Percentiles rank a stretch among this genome's conserved stretches.
Evolutionary conservation across 495 filamentous ascomycete genomes (phyloP).

Genomic region (Neurospora pannonica): DNA sequence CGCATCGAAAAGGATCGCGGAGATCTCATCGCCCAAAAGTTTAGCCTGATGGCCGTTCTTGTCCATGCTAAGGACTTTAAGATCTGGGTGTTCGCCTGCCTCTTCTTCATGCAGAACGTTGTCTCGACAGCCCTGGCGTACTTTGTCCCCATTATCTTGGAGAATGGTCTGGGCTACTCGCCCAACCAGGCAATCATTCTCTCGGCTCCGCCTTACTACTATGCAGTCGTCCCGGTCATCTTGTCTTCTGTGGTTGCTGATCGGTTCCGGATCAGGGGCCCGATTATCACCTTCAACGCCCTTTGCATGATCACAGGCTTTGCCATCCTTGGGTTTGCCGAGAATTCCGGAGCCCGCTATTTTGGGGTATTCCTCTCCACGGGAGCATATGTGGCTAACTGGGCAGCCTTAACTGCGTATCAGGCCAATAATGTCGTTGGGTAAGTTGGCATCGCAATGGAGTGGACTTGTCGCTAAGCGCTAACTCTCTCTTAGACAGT

Average conservation of each 20-base stretch:
- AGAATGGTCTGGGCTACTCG: constrained; percentile 63
- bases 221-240: constrained; percentile 60
- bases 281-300: constrained; percentile 65
- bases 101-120: constrained; percentile 68
- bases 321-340: constrained; percentile 61
- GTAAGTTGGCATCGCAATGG: constrained; percentile 1
- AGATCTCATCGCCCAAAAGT: constrained; percentile 53
- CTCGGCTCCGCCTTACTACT: constrained; percentile 70
- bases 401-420: constrained; percentile 68
- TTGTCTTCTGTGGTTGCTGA: constrained; percentile 62
- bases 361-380: constrained; percentile 67
- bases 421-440: constrained; percentile 61
- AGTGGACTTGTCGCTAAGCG: background rate
- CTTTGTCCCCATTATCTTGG: constrained; percentile 63
- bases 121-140: constrained; percentile 61
- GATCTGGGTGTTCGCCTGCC: constrained; percentile 60
- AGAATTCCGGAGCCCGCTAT: constrained; percentile 60
- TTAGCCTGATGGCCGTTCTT: constrained; percentile 50
- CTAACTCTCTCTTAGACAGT: constrained; percentile 38
- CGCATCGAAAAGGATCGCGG: constrained; percentile 56
- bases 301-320: constrained; percentile 63
- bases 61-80: constrained; percentile 56
- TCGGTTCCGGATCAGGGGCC: constrained; percentile 52
- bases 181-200: constrained; percentile 58
- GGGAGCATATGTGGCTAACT: constrained; percentile 71